Percentiles rank a stretch among this genome's conserved stretches.
Conservation (phyloP, 2,329 filamentous ascomycete species). For the Teratosphaeria pseudoeucalypti region DNA sequence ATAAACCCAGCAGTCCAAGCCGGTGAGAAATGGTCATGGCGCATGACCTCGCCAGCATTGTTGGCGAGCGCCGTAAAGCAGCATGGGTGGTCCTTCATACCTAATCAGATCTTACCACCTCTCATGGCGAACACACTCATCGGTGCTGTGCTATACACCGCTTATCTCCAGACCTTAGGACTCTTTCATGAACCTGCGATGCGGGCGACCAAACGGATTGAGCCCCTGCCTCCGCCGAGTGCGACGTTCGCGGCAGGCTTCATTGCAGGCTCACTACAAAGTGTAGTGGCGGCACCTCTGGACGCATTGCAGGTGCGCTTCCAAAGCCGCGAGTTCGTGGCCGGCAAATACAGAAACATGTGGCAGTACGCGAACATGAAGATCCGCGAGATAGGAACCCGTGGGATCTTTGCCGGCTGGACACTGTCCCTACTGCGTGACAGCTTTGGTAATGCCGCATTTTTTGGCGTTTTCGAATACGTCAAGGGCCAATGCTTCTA, state of each 20-base stretch:
- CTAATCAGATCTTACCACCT: slow-evolving; percentile 66
- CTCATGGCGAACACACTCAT: slow-evolving; percentile 64
- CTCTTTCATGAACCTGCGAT: slow-evolving; percentile 56
- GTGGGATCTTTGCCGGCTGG: slow-evolving; percentile 67
- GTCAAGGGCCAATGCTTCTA: slow-evolving; percentile 67
- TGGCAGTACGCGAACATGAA: slow-evolving; percentile 61
- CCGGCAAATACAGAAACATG: slow-evolving; percentile 53
- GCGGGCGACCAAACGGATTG: slow-evolving; percentile 51
- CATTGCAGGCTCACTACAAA: slow-evolving; percentile 59
- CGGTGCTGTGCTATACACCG: slow-evolving; percentile 64
- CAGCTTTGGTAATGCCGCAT: slow-evolving; percentile 56
- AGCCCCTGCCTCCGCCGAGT: slow-evolving; percentile 54
- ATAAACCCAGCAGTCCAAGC: slow-evolving; percentile 47
- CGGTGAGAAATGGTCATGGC: slow-evolving; percentile 46
- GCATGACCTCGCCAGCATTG: slow-evolving; percentile 59
- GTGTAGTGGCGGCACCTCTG: slow-evolving; percentile 60
- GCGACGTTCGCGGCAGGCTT: slow-evolving; percentile 62
- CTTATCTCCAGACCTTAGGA: slow-evolving; percentile 61
- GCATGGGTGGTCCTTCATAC: slow-evolving; percentile 65
- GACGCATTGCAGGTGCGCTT: slow-evolving; percentile 68
- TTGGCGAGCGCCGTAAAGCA: slow-evolving; percentile 55
- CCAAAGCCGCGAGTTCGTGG: slow-evolving; percentile 51
- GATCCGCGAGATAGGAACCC: slow-evolving; percentile 59
- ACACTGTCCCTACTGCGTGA: slow-evolving; percentile 59
- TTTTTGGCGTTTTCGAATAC: slow-evolving; percentile 68